A percentile compares a stretch with the other conserved stretches of the same genome.
Conservation (phyloP, 106 monocot genomes). For the Dactylorhiza incarnata region DNA sequence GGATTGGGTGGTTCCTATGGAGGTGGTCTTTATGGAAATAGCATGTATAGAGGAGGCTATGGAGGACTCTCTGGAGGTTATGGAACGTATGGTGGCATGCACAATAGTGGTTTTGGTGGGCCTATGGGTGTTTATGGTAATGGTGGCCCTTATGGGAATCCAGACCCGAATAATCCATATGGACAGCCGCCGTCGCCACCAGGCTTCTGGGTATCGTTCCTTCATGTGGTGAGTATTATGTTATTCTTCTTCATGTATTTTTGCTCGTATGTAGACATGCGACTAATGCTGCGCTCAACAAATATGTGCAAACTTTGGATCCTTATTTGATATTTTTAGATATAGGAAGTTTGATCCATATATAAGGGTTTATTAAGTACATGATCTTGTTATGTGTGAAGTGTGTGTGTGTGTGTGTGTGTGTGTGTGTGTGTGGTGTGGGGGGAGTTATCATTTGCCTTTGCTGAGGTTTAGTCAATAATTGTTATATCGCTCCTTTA, state of each 20-base stretch:
- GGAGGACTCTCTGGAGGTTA: conserved; percentile 33
- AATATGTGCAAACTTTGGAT: too few relatives aligned
- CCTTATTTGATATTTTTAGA: too few relatives aligned
- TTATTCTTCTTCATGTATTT: not conserved
- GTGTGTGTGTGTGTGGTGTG: too few relatives aligned
- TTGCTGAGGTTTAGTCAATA: too few relatives aligned
- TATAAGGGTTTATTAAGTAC: too few relatives aligned
- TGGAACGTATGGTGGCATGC: conserved; percentile 58
- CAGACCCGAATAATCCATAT: conserved; percentile 75
- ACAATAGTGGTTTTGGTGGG: conserved; percentile 46
- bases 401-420: too few relatives aligned
- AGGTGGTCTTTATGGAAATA: conserved; percentile 58
- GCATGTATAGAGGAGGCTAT: conserved; percentile 45
- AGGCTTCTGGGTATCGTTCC: conserved; percentile 87
- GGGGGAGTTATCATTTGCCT: too few relatives aligned
- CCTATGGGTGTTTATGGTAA: conserved; percentile 44
- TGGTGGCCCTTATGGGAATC: conserved; percentile 68
- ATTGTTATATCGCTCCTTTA: too few relatives aligned
- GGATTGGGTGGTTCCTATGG: conserved; percentile 47
- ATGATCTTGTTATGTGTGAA: too few relatives aligned
- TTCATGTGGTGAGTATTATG: conserved; percentile 64
- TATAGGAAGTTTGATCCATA: too few relatives aligned
- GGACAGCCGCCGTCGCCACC: conserved; percentile 65
- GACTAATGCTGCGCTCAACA: too few relatives aligned
- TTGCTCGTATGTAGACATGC: too few relatives aligned